These are phyloP conservation scores for Rhodocollybia butyracea DNA, from an alignment of 768 basidiomycete species.

Conservation along the genomic window DNA sequence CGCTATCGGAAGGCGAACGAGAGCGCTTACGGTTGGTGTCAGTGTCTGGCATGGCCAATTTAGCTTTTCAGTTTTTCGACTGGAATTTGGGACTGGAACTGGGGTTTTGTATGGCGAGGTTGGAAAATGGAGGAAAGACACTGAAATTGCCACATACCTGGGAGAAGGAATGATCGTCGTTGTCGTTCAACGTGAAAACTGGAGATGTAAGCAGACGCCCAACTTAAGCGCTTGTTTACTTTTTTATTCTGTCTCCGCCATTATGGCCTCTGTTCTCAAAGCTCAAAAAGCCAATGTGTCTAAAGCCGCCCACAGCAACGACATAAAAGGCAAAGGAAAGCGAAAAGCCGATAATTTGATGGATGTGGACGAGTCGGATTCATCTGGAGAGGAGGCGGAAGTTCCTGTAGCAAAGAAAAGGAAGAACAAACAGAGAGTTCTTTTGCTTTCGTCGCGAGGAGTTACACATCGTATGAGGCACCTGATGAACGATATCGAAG, in stretches of 20 bases:
- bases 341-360: constrained; percentile 54
- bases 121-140: background rate
- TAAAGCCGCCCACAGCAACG: constrained; percentile 24
- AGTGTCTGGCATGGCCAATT: constrained; percentile 82
- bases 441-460: constrained; percentile 90
- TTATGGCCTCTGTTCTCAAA: constrained; percentile 67
- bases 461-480: constrained; percentile 96
- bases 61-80: constrained; percentile 27
- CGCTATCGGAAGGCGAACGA: constrained; percentile 80
- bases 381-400: constrained; percentile 25
- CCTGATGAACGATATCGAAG: constrained; percentile 92
- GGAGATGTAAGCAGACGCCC: background rate
- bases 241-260: too few species aligned
- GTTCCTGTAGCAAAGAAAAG: constrained; percentile 44
- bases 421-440: constrained; percentile 93
- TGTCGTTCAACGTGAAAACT: background rate
- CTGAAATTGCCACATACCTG: constrained; percentile 3
- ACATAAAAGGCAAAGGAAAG: constrained; percentile 56
- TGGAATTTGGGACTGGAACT: constrained; percentile 4
- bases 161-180: constrained; percentile 1
- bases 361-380: background rate
- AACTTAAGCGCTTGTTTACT: background rate
- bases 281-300: constrained; percentile 55
- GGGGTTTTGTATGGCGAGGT: constrained; percentile 4
- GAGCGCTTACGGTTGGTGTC: constrained; percentile 84